phyloP scores from a whole-genome alignment of 2,329 filamentous ascomycete genomes.

The Helminthosporium solani region DNA sequence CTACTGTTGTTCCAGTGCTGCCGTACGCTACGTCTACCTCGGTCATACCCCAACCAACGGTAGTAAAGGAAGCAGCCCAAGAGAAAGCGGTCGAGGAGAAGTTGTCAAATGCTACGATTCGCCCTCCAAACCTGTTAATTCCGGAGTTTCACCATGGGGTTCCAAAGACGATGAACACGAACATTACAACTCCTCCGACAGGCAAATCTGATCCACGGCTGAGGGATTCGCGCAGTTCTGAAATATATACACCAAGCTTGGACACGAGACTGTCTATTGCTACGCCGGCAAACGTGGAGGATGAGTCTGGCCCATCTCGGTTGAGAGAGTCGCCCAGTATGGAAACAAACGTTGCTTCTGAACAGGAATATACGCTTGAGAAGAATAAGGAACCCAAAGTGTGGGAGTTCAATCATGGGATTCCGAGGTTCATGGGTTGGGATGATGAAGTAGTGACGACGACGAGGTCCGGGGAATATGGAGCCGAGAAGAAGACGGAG shows the following conservation, averaged over 20 bases:
- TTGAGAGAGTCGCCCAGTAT: too few relatives aligned
- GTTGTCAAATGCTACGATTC: slow-evolving; percentile 32
- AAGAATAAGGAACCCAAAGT: not conserved
- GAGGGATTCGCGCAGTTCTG: not conserved
- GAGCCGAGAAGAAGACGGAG: too few relatives aligned
- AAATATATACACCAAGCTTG: not conserved
- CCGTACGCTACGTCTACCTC: slow-evolving; percentile 6
- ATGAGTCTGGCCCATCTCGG: too few relatives aligned
- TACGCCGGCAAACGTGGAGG: too few relatives aligned
- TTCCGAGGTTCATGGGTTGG: not conserved
- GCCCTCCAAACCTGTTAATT: slow-evolving; percentile 26
- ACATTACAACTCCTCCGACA: not conserved
- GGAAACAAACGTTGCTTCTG: too few relatives aligned
- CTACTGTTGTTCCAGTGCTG: slow-evolving; percentile 3
- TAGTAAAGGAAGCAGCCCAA: slow-evolving; percentile 9
- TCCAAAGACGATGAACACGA: slow-evolving; percentile 18
- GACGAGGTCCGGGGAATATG: too few relatives aligned
- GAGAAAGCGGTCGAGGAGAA: slow-evolving; percentile 34
- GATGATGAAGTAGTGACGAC: not conserved
- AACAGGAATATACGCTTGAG: not conserved
- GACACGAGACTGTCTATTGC: not conserved
- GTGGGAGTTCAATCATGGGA: not conserved
- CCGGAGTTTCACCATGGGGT: slow-evolving; percentile 24
- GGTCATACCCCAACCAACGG: not conserved
- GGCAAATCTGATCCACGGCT: not conserved